Evolutionary conservation across 768 basidiomycete species (phyloP), one percentile per base, ranked within the genome.

Genomic region (Lactifluus volemus): DNA sequence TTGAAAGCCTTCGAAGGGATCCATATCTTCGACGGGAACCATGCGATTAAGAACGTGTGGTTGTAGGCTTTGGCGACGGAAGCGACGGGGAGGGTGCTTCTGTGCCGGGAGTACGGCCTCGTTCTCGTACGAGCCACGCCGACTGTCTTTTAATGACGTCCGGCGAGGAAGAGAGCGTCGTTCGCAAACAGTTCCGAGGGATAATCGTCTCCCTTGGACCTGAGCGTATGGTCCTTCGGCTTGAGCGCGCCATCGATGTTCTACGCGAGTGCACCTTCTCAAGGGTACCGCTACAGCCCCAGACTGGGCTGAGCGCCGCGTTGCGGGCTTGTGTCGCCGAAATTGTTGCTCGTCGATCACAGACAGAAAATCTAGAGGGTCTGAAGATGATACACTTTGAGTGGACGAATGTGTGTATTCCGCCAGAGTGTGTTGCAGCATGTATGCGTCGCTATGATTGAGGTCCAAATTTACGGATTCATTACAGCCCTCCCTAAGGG

Each of bases 11-110:
- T 49, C 48, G 41, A 63, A 34, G 4, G 49, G 39, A 3, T 63
- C 61, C 61, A 63, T 63, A 19, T 63, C 61, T 52, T 63, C 61
- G 4, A 53, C 61, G n/a, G 57, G 52, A 9, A 63, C 56, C 56
- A 63, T 53, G 42, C 25, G 51, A 8, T 49, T 8, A 7, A 58
- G 57, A 48, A 63, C 57, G 47, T 58, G 29, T 14, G 41, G 30
- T 25, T 49, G 61, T 10, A 44, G 48, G 34, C 52, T 54, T 32
- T 45, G 15, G 48, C 56, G 56, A 32, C 25, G 52, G 45, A 49
- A 48, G 8, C 21, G 14, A 15, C 25, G 32, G 30, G 30, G 38
- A 36, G 10, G 39, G 34, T 15, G 11, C 19, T 32, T 48, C 11
- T 41, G 55, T 17, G 36, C 17, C 3, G 50, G 38, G 10, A 4